These are phyloP conservation scores for Aspergillus aculeatinus DNA, from an alignment of 2,329 filamentous ascomycete genomes.

Conservation along the genomic window DNA sequence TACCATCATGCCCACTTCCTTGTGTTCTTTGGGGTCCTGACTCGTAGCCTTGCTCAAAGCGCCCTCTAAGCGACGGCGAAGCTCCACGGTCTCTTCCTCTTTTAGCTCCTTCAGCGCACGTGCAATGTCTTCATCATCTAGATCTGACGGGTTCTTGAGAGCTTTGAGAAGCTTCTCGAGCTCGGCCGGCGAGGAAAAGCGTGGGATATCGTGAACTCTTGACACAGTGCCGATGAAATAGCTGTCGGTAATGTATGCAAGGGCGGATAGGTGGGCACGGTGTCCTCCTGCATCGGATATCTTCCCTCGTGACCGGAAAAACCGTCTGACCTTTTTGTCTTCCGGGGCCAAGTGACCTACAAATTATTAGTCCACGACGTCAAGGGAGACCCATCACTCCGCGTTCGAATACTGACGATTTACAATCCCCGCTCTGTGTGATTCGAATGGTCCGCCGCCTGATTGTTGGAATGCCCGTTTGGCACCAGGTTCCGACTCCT, in stretches of 20 bases:
- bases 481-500: slow-evolving; percentile 27
- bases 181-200: slow-evolving; percentile 59
- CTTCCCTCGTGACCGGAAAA: slow-evolving; percentile 53
- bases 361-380: slow-evolving; percentile 2
- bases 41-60: slow-evolving; percentile 31
- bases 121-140: slow-evolving; percentile 42
- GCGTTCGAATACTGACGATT: slow-evolving; percentile 46
- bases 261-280: slow-evolving; percentile 77
- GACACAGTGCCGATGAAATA: slow-evolving; percentile 91
- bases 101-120: slow-evolving; percentile 44
- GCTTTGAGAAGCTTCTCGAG: slow-evolving; percentile 40
- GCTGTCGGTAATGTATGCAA: slow-evolving; percentile 90
- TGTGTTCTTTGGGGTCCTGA: slow-evolving; percentile 26
- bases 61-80: slow-evolving; percentile 36
- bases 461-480: slow-evolving; percentile 28
- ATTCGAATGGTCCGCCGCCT: slow-evolving; percentile 57
- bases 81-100: slow-evolving; percentile 43
- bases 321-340: slow-evolving; percentile 65
- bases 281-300: slow-evolving; percentile 73
- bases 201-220: slow-evolving; percentile 76
- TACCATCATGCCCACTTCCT: slow-evolving; percentile 52
- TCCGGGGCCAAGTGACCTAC: slow-evolving; percentile 51
- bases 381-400: neutral
- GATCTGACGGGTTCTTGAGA: slow-evolving; percentile 45
- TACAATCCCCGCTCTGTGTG: slow-evolving; percentile 55